Conservation (phyloP, 2,329 filamentous ascomycete genomes). For the Fusarium devonianum region DNA sequence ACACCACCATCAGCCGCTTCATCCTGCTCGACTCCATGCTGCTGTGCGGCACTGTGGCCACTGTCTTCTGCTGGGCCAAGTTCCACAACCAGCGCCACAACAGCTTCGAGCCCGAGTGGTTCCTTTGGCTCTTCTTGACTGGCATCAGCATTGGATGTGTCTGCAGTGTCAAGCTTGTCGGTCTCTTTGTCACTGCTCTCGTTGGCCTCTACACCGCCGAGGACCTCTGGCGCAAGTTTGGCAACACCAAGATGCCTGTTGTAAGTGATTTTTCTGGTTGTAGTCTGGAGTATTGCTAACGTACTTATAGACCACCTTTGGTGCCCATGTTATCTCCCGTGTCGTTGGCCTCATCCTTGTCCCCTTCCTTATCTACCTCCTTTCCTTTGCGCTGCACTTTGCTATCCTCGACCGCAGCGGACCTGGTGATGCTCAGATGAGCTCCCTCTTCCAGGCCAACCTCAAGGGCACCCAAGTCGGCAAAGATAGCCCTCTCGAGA, state of each 20-base stretch:
- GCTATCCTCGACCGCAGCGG: conserved; percentile 91
- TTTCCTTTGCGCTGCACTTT: conserved; percentile 96
- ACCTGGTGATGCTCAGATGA: conserved; percentile 99
- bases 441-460: conserved; percentile 98
- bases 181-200: conserved; percentile 92
- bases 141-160: conserved; percentile 97
- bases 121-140: conserved; percentile 90
- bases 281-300: conserved; percentile 10
- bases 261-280: conserved; percentile 53
- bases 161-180: conserved; percentile 98
- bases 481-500: conserved; percentile 90
- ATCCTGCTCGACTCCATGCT: conserved; percentile 99
- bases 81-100: conserved; percentile 89
- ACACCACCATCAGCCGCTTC: conserved; percentile 97
- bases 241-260: conserved; percentile 88
- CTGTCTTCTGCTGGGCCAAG: conserved; percentile 94
- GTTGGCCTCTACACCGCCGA: conserved; percentile 96
- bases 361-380: conserved; percentile 89
- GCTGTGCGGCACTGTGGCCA: conserved; percentile 97
- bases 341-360: conserved; percentile 88
- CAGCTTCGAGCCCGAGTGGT: conserved; percentile 92
- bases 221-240: conserved; percentile 98
- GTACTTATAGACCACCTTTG: conserved; percentile 63
- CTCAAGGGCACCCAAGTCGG: conserved; percentile 92
- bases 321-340: conserved; percentile 79